These are phyloP conservation scores for Fusarium euwallaceae DNA, from an alignment of 2,329 filamentous ascomycete species.

Conservation along the genomic window DNA sequence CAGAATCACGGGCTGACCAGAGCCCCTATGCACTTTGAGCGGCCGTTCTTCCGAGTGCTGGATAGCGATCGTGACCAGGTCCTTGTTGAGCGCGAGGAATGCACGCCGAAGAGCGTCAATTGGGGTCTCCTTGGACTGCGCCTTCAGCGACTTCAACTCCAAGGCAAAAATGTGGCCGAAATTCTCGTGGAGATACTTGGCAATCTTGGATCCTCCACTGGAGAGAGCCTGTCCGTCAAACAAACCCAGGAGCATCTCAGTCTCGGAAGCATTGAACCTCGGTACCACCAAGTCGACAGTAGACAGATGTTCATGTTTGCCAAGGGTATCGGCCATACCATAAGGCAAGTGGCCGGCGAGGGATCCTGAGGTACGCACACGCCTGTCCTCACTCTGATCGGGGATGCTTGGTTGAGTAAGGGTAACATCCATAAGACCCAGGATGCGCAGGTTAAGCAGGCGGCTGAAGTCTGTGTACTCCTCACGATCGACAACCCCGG, in stretches of 20 bases:
- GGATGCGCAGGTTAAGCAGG: conserved; percentile 83
- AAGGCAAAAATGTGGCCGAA: conserved; percentile 87
- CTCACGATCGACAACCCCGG: conserved; percentile 69
- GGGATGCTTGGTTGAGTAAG: conserved; percentile 93
- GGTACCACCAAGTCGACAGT: conserved; percentile 97
- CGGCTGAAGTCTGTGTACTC: conserved; percentile 89
- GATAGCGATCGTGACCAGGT: conserved; percentile 86
- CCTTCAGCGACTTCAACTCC: conserved; percentile 82
- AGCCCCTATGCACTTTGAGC: conserved; percentile 76
- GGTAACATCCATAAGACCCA: conserved; percentile 98
- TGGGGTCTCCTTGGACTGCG: conserved; percentile 78
- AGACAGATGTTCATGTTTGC: conserved; percentile 92
- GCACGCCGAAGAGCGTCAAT: conserved; percentile 86
- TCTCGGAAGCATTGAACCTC: conserved; percentile 88
- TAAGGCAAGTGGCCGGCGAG: conserved; percentile 91
- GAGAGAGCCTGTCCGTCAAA: conserved; percentile 95
- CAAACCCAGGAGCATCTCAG: conserved; percentile 91
- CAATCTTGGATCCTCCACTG: conserved; percentile 92
- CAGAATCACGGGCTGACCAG: conserved; percentile 79
- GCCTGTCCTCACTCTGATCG: conserved; percentile 93
- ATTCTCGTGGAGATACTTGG: conserved; percentile 96
- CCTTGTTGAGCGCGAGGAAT: conserved; percentile 93
- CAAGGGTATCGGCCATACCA: conserved; percentile 96
- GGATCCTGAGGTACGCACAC: conserved; percentile 97
- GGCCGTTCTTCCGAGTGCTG: conserved; percentile 83